phyloP scores from a whole-genome alignment of 192 early-diverging fungal species.

The Pecoramyces ruminantium region DNA sequence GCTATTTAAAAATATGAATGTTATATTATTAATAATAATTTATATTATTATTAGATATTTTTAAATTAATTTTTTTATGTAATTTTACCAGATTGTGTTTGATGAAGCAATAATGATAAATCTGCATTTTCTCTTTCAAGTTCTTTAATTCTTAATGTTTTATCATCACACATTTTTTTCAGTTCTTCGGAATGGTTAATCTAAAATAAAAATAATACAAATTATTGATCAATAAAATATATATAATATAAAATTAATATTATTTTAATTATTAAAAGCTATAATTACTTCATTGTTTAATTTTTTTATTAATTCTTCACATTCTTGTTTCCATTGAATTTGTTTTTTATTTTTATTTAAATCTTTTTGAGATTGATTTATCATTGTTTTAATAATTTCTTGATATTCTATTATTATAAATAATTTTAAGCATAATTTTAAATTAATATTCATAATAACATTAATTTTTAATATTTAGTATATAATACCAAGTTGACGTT shows the following conservation, averaged over 20 bases:
- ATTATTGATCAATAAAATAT: no score
- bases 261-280: no score
- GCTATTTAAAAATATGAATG: no score
- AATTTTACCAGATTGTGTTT: slow-evolving; percentile 14
- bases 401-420: slow-evolving; percentile 16
- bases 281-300: slow-evolving; percentile 19
- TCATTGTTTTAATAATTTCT: slow-evolving; percentile 17
- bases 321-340: slow-evolving; percentile 25
- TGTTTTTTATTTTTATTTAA: slow-evolving; percentile 16
- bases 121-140: slow-evolving; percentile 24
- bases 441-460: not conserved
- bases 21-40: no score
- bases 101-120: slow-evolving; percentile 16
- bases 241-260: no score
- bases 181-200: slow-evolving; percentile 22
- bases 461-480: not conserved
- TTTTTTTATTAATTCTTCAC: slow-evolving; percentile 24
- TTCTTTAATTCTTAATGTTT: slow-evolving; percentile 18
- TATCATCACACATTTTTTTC: slow-evolving; percentile 12
- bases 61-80: not conserved
- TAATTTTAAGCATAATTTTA: not conserved
- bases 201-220: not conserved
- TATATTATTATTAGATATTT: no score
- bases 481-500: slow-evolving; percentile 18
- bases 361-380: slow-evolving; percentile 21